Base-by-base conservation (phyloP, 2,329 filamentous ascomycete genomes). In the Tolypocladium ophioglossoides region DNA sequence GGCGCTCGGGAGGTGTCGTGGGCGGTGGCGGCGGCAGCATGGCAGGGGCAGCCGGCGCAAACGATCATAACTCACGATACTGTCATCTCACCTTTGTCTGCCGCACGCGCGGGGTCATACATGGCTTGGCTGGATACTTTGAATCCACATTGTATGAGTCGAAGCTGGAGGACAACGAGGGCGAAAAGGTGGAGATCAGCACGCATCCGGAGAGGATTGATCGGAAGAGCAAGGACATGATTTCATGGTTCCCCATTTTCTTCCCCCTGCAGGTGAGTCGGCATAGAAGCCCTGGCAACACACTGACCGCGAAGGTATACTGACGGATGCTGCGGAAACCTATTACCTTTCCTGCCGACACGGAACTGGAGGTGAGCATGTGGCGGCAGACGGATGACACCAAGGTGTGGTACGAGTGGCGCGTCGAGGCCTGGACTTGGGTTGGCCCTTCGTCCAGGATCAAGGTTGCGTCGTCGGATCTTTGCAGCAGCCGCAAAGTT, bases 401-500 rank as follows among this genome's bases (percentile, higher is more conserved):
- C 39, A 95, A 89, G 69, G 94, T 99, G 9, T 99, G 94, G 95
- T 99, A 99, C 69, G 94, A 99, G 69, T 99, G 94, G 94, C 78
- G 94, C 57, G 85, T 96, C 2, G 94, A 97, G 69, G 89, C 87
- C 12, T 96, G 85, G 69, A 79, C 78, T 22, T 85, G 80, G 74
- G 71, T 82, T 51, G 79, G 79, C 1, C 78, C 78, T n/a, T 75
- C 77, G 40, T 74, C 76, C 60, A 75, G 85, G 54, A 76, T 89
- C 69, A 85, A 85, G 70, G 73, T 90, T 20, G 85, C 77, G 6
- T 75, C 76, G 50, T 85, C 83, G 48, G 85, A 85, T 52, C 67
- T 89, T 61, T 85, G 85, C 63, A 87, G 81, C 62, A 87, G 84
- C 66, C 78, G 81, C 54, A 83, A 84, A 67, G 79, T 86, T 57